phyloP scores from a whole-genome alignment of 805 yeast genomes.

The Candida methanosorbosa region DNA sequence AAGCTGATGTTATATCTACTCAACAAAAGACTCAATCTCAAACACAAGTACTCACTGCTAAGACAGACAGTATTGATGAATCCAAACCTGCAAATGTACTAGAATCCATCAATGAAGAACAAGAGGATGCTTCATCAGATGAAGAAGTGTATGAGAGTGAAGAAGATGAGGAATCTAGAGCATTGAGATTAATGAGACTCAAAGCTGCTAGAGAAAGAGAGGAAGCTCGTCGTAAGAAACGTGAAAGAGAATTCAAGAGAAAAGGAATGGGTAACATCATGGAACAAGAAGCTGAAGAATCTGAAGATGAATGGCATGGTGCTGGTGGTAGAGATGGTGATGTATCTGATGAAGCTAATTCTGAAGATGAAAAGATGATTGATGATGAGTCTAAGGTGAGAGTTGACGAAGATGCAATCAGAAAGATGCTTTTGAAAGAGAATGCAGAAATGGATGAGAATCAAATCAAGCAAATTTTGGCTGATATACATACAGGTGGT shows the following conservation, averaged over 20 bases:
- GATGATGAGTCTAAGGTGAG: constrained; percentile 58
- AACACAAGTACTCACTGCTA: not conserved
- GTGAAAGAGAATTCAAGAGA: constrained; percentile 45
- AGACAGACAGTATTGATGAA: constrained; percentile 8
- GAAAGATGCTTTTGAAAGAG: constrained; percentile 49
- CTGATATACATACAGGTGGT: constrained; percentile 66
- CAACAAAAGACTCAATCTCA: not conserved
- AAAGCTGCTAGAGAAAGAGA: constrained; percentile 16
- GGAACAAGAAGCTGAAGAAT: constrained; percentile 81
- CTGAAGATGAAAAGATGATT: constrained; percentile 72
- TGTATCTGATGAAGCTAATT: constrained; percentile 47
- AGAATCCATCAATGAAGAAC: constrained; percentile 7
- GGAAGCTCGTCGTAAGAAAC: constrained; percentile 15
- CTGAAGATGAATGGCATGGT: constrained; percentile 85
- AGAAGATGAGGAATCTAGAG: constrained; percentile 30
- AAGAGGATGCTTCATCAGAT: constrained; percentile 3
- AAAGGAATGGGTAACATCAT: constrained; percentile 52
- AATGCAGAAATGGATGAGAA: constrained; percentile 54
- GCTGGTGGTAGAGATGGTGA: constrained; percentile 69
- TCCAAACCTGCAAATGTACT: constrained; percentile 6
- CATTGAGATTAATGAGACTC: constrained; percentile 12
- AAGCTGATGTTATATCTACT: constrained; percentile 12
- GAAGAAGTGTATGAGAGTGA: constrained; percentile 13
- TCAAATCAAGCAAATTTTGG: constrained; percentile 56
- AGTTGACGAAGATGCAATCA: constrained; percentile 48